Percentiles rank a stretch among this genome's conserved stretches.
These are phyloP conservation scores for Leucogyrophana mollusca DNA, from an alignment of 768 basidiomycete genomes.

Conservation along the genomic window DNA sequence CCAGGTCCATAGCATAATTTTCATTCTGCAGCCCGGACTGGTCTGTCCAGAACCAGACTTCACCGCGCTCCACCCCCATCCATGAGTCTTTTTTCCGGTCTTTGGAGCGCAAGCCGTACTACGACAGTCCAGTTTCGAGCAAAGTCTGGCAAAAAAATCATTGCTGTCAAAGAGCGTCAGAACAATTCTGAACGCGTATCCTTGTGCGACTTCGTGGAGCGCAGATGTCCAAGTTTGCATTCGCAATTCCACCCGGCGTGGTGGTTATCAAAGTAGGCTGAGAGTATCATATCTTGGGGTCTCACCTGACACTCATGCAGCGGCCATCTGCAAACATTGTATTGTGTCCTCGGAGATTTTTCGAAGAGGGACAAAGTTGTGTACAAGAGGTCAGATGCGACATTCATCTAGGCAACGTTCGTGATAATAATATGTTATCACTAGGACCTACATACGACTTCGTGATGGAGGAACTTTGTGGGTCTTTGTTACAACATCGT, in stretches of 20 bases:
- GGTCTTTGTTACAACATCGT: slow-evolving; percentile 12
- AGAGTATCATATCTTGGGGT: not conserved
- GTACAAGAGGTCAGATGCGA: slow-evolving; percentile 26
- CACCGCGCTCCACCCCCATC: too few relatives aligned
- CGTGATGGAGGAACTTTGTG: slow-evolving; percentile 32
- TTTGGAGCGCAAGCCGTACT: slow-evolving; percentile 9
- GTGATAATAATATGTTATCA: slow-evolving; percentile 7
- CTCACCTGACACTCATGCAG: slow-evolving; percentile 19
- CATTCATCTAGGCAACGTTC: not conserved
- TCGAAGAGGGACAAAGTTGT: slow-evolving; percentile 26
- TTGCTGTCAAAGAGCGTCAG: slow-evolving; percentile 11
- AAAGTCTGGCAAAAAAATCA: slow-evolving; percentile 16
- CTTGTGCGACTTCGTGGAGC: slow-evolving; percentile 29
- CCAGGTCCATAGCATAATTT: too few relatives aligned
- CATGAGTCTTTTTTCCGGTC: slow-evolving; percentile 21
- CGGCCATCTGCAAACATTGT: slow-evolving; percentile 32
- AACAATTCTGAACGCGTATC: slow-evolving; percentile 13
- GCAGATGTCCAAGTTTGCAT: slow-evolving; percentile 25
- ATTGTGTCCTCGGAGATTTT: slow-evolving; percentile 29
- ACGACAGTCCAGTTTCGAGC: slow-evolving; percentile 20
- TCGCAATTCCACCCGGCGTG: slow-evolving; percentile 28
- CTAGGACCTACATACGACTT: slow-evolving; percentile 26
- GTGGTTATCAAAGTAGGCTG: slow-evolving; percentile 31
- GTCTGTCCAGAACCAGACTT: too few relatives aligned
- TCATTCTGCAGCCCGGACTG: too few relatives aligned